These are phyloP conservation scores for Pythium apleroticum DNA, from an alignment of 352 stramenopile species.

Conservation along the genomic window DNA sequence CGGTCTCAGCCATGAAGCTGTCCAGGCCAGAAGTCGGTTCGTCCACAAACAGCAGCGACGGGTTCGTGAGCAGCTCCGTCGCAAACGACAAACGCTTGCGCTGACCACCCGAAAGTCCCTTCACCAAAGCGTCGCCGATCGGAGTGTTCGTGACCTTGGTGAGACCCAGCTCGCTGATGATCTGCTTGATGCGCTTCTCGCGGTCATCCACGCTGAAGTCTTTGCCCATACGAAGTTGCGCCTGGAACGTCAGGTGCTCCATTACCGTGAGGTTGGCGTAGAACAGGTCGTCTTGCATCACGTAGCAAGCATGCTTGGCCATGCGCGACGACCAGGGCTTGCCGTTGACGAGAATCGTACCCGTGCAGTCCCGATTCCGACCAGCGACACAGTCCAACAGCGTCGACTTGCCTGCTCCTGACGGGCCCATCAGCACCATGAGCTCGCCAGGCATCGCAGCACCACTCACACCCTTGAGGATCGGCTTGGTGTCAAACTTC, in stretches of 20 bases:
- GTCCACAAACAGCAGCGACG: conserved; percentile 84
- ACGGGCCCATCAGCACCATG: conserved; percentile 64
- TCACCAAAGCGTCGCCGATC: conserved; percentile 55
- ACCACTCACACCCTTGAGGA: conserved; percentile 51
- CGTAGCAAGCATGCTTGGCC: conserved; percentile 61
- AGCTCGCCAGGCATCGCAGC: conserved; percentile 36
- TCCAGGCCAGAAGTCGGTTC: conserved; percentile 75
- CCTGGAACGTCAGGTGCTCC: conserved; percentile 88
- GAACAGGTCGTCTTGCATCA: conserved; percentile 92
- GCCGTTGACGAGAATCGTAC: conserved; percentile 38
- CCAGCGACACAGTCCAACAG: conserved; percentile 55
- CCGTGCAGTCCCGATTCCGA: conserved; percentile 34
- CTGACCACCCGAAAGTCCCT: conserved; percentile 72
- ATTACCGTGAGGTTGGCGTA: conserved; percentile 82
- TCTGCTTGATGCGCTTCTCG: conserved; percentile 48
- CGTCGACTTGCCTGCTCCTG: conserved; percentile 53
- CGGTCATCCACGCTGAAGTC: conserved; percentile 32
- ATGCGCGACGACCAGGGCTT: conserved; percentile 37
- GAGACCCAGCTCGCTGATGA: conserved; percentile 64
- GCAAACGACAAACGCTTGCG: conserved; percentile 83
- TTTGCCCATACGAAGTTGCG: conserved; percentile 70
- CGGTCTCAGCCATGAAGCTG: conserved; percentile 60
- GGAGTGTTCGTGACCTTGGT: conserved; percentile 40
- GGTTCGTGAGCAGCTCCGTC: conserved; percentile 80
- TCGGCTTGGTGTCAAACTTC: conserved; percentile 32